These are phyloP conservation scores for Debaryomyces maramus DNA, from an alignment of 805 yeast genomes.

Conservation along the genomic window DNA sequence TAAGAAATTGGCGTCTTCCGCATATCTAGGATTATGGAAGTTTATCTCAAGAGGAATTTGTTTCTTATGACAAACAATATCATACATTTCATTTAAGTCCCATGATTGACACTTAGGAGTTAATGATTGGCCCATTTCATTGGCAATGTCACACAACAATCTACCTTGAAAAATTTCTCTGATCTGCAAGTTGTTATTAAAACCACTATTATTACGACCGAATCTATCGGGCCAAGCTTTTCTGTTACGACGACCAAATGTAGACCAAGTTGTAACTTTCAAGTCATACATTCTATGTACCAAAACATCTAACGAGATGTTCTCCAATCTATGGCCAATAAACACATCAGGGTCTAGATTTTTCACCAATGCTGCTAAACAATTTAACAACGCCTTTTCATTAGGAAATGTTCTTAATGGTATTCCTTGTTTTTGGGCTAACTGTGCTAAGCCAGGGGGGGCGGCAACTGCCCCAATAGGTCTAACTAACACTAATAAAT, in stretches of 20 bases:
- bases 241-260: slow-evolving; percentile 79
- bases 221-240: slow-evolving; percentile 76
- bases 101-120: slow-evolving; percentile 91
- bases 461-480: slow-evolving; percentile 66
- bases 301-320: slow-evolving; percentile 73
- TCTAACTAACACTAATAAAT: slow-evolving; percentile 70
- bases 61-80: slow-evolving; percentile 67
- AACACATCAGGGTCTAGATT: slow-evolving; percentile 87
- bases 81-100: slow-evolving; percentile 91
- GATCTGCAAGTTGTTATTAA: slow-evolving; percentile 53
- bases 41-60: slow-evolving; percentile 70
- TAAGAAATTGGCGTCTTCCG: slow-evolving; percentile 65
- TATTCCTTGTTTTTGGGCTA: slow-evolving; percentile 56
- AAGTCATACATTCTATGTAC: slow-evolving; percentile 78
- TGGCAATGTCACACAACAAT: slow-evolving; percentile 86
- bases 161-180: slow-evolving; percentile 82
- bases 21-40: slow-evolving; percentile 62
- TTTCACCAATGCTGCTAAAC: slow-evolving; percentile 70
- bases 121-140: slow-evolving; percentile 91
- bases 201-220: slow-evolving; percentile 49
- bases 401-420: slow-evolving; percentile 60
- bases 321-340: slow-evolving; percentile 84
- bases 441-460: slow-evolving; percentile 73
- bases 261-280: slow-evolving; percentile 72
- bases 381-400: slow-evolving; percentile 72